These are phyloP conservation scores for Nepenthes gracilis DNA, from an alignment of 148 eudicot genomes.

Conservation along the genomic window DNA sequence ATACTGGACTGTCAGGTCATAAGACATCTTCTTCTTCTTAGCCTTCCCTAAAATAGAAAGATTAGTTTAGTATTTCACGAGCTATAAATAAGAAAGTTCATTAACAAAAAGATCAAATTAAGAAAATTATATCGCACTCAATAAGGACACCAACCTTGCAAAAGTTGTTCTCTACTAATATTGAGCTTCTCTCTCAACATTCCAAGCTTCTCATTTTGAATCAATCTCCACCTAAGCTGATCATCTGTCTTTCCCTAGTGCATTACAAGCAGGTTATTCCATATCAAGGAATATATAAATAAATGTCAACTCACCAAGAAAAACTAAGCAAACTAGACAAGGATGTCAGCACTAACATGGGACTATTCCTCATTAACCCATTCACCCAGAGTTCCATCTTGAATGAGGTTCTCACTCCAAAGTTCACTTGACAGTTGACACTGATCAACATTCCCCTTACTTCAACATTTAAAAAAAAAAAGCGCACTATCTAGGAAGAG, in stretches of 20 bases:
- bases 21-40: slow-evolving; percentile 60
- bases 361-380: too few species aligned
- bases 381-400: too few species aligned
- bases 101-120: slow-evolving; percentile 4
- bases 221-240: slow-evolving; percentile 73
- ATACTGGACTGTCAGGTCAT: slow-evolving; percentile 49
- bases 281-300: background rate
- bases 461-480: too few species aligned
- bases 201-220: slow-evolving; percentile 64
- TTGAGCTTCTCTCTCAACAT: slow-evolving; percentile 68
- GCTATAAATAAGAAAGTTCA: background rate
- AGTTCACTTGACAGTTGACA: too few species aligned
- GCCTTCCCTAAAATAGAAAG: slow-evolving; percentile 47
- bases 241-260: slow-evolving; percentile 81
- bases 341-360: too few species aligned
- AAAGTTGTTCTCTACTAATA: slow-evolving; percentile 42
- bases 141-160: slow-evolving; percentile 35
- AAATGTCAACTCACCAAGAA: background rate
- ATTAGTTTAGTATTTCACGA: slow-evolving; percentile 1
- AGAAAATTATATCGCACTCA: background rate
- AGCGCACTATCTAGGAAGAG: too few species aligned
- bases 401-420: too few species aligned
- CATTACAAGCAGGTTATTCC: background rate
- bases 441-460: too few species aligned
- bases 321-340: too few species aligned